Base-by-base conservation (phyloP, 2,329 filamentous ascomycete species). In the Penicillium sp. region DNA sequence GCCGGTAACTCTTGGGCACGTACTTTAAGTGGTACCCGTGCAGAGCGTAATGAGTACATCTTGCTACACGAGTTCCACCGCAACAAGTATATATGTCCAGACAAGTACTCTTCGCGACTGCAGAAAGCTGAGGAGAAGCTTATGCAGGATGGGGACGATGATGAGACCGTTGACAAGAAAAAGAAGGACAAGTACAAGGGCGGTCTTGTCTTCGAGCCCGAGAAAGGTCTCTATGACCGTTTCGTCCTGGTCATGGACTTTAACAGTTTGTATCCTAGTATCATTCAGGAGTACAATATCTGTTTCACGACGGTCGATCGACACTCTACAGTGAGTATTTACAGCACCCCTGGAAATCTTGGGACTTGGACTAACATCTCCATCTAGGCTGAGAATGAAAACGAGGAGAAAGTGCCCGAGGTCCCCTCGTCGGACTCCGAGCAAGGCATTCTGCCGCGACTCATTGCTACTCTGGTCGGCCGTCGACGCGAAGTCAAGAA, bases 141-240 rank as follows among this genome's bases (percentile, higher is more conserved):
- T 45, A 76, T 80, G 46, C 76, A 79, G 18, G 86, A 88, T 7
- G 75, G 67, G 5, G 88, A 89, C 44, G 88, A 87, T 21, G 83
- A 84, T 46, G 82, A 84, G 46, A 84, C 80, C 8, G 76, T 70
- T 2, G 89, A 90, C 58, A 84, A 82, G 54, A 99, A 96, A 76
- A 99, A 97, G 80, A 99, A 96, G 73, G 95, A 99, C 76, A 99
- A 97, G 74, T 99, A 88, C 79, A 97, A 99, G 78, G 94, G 94
- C 69, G 94, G 95, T 80, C 85, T 99, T 29, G 94, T 99, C 52
- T 97, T 99, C 64, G 94, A 99, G 71, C 94, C 94, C 4, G 92
- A 97, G 71, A 96, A 93, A 73, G 94, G 95, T 16, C 82, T 99
- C 4, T 99, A 99, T 69, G 94, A 99, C 81, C 95, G 95, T 75